Conservation (phyloP, 305 asterid species). For the Fraxinus floribunda region DNA sequence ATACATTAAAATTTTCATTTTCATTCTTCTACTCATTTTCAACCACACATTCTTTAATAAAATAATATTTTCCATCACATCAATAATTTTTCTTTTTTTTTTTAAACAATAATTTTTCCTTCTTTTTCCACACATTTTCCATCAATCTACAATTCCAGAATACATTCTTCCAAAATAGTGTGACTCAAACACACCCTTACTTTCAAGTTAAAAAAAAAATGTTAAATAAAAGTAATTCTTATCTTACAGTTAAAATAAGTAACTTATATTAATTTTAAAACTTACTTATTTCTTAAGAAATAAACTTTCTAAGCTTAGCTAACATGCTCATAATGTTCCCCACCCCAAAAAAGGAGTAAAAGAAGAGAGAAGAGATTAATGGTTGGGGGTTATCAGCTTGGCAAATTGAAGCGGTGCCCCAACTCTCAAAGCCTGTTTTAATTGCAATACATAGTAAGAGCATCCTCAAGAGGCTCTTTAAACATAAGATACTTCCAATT, state of each 20-base stretch:
- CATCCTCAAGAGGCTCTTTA: too few relatives aligned
- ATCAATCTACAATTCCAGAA: too few relatives aligned
- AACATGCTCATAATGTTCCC: not conserved
- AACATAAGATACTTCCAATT: too few relatives aligned
- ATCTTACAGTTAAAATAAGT: not conserved
- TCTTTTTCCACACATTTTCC: too few relatives aligned
- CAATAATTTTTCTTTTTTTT: too few relatives aligned
- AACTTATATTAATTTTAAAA: constrained; percentile 5
- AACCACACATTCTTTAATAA: too few relatives aligned
- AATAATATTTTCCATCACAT: too few relatives aligned
- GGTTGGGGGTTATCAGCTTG: not conserved
- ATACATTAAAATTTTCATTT: too few relatives aligned
- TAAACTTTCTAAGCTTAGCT: not conserved
- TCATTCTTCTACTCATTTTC: too few relatives aligned
- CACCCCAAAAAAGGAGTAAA: not conserved
- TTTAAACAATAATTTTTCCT: too few relatives aligned
- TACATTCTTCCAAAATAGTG: too few relatives aligned
- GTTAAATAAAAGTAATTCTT: not conserved
- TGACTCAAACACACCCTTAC: not conserved
- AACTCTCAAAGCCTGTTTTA: not conserved
- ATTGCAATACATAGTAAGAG: constrained; percentile 7
- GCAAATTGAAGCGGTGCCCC: not conserved
- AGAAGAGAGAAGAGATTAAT: not conserved
- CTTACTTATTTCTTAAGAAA: not conserved
- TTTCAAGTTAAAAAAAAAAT: not conserved